phyloP scores from a whole-genome alignment of 148 eudicot species.

The Rhododendron mucronatum region DNA sequence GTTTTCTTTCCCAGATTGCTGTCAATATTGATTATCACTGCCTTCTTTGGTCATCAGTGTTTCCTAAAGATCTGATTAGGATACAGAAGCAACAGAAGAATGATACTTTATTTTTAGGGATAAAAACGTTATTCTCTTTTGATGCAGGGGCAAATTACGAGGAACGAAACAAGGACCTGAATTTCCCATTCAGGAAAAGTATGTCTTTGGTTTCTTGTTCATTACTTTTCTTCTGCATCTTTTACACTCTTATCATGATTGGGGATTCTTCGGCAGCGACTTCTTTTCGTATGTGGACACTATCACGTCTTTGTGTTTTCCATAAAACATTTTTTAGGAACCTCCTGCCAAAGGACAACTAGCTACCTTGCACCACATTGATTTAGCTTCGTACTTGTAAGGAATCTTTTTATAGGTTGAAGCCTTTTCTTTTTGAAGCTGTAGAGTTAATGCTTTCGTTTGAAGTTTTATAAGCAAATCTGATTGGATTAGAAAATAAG shows the following conservation, averaged over 20 bases:
- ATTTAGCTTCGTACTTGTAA: not conserved
- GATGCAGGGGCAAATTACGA: slow-evolving; percentile 47
- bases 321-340: not conserved
- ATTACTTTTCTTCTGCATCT: not conserved
- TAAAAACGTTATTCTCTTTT: not conserved
- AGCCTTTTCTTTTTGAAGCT: not conserved
- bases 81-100: not conserved
- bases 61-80: not conserved
- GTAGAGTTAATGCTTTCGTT: not conserved
- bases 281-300: not conserved
- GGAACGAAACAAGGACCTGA: slow-evolving; percentile 70
- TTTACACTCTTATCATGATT: slow-evolving; percentile 4
- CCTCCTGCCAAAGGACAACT: not conserved
- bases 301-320: not conserved
- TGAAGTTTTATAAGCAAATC: not conserved
- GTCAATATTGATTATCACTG: not conserved
- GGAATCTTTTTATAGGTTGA: not conserved
- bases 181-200: slow-evolving; percentile 66
- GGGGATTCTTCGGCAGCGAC: not conserved
- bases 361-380: not conserved
- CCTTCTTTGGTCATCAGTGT: not conserved
- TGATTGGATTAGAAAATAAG: not conserved
- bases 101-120: not conserved
- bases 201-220: slow-evolving; percentile 27
- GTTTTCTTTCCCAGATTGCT: not conserved